Conservation (phyloP, 768 basidiomycete species). For the Nidularia pulvinata region DNA sequence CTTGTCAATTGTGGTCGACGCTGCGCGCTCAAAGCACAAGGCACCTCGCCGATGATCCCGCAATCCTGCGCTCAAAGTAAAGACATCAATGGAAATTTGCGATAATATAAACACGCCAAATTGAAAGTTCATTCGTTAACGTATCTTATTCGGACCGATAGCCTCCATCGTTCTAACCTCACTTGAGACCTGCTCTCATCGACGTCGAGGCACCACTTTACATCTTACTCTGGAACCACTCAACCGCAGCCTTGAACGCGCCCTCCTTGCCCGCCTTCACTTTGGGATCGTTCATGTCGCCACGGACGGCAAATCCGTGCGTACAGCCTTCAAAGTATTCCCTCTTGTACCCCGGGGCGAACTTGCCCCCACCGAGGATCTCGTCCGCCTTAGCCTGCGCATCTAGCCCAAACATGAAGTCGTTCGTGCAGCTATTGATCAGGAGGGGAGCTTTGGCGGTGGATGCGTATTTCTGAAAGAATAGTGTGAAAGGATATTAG, state of each 20-base stretch:
- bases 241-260: constrained; percentile 54
- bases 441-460: constrained; percentile 55
- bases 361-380: constrained; percentile 45
- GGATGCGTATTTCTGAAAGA: constrained; percentile 41
- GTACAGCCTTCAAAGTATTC: constrained; percentile 44
- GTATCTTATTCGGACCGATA: background rate
- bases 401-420: constrained; percentile 48
- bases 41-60: too few species aligned
- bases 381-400: constrained; percentile 42
- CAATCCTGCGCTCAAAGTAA: too few species aligned
- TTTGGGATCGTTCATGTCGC: constrained; percentile 44
- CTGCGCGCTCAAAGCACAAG: too few species aligned
- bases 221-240: constrained; percentile 46
- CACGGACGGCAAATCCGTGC: constrained; percentile 59
- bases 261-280: constrained; percentile 67
- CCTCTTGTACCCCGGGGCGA: constrained; percentile 47
- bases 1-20: too few species aligned
- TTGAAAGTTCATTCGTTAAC: too few species aligned
- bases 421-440: constrained; percentile 64
- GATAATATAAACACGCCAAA: too few species aligned
- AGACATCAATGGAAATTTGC: too few species aligned
- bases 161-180: background rate
- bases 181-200: background rate
- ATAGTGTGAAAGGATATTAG: background rate
- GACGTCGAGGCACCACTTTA: background rate